Conservation (phyloP, 441 rosid genomes). For the Gossypium gossypioides region DNA sequence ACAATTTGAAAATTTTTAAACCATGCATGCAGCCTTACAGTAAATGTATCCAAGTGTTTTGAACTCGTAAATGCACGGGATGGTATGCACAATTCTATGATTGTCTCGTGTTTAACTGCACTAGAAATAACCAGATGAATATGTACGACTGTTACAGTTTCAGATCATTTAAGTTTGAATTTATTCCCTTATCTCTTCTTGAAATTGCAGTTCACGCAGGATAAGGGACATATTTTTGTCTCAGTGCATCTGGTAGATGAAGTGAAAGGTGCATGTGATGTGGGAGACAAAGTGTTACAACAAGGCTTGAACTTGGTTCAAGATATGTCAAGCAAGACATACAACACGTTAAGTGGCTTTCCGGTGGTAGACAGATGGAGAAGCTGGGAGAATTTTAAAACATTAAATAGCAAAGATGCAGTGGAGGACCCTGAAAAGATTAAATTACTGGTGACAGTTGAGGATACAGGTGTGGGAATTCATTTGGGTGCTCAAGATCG, state of each 20-base stretch:
- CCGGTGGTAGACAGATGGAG: slow-evolving; percentile 71
- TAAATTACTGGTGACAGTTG: slow-evolving; percentile 62
- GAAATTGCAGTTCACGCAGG: slow-evolving; percentile 65
- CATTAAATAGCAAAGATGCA: slow-evolving; percentile 18
- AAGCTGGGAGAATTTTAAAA: slow-evolving; percentile 74
- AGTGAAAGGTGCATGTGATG: slow-evolving; percentile 32
- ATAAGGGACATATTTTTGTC: slow-evolving; percentile 79
- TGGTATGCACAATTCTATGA: background rate
- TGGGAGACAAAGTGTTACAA: slow-evolving; percentile 45
- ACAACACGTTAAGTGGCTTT: slow-evolving; percentile 64
- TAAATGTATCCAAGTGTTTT: background rate
- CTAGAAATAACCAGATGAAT: background rate
- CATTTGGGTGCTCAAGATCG: slow-evolving; percentile 59
- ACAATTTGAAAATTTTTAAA: no score
- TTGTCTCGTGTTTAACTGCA: background rate
- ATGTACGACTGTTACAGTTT: background rate
- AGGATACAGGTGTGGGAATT: slow-evolving; percentile 95
- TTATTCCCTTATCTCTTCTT: background rate
- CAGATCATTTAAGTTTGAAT: background rate
- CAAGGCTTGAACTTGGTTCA: slow-evolving; percentile 40
- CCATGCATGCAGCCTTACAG: background rate
- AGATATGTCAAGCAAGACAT: slow-evolving; percentile 27
- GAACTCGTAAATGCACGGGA: background rate
- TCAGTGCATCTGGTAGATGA: slow-evolving; percentile 75
- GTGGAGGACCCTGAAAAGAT: slow-evolving; percentile 34